These are phyloP conservation scores for Melanogaster broomeanus DNA, from an alignment of 768 basidiomycete genomes.

Conservation along the genomic window DNA sequence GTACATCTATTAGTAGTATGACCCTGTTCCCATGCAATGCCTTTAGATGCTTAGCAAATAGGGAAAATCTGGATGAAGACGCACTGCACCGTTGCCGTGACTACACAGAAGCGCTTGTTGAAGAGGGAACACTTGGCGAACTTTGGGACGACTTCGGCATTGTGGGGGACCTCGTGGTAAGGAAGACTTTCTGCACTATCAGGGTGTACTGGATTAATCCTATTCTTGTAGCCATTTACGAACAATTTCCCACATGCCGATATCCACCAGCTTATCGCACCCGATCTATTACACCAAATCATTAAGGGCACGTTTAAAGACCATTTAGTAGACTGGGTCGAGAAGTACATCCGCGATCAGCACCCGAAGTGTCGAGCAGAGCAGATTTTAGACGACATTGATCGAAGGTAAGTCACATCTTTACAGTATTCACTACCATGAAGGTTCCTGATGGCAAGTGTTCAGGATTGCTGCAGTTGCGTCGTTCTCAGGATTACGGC, in stretches of 20 bases:
- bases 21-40: neutral
- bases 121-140: neutral
- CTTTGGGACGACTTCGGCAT: slow-evolving; percentile 29
- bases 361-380: slow-evolving; percentile 2
- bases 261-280: slow-evolving; percentile 25
- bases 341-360: neutral
- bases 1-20: too few species aligned
- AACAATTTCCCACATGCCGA: slow-evolving; percentile 30
- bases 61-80: neutral
- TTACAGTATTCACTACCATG: neutral
- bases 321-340: slow-evolving; percentile 6
- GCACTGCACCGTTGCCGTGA: neutral
- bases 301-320: slow-evolving; percentile 6
- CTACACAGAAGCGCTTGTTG: neutral
- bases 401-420: slow-evolving; percentile 19
- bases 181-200: neutral
- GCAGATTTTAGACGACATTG: slow-evolving; percentile 32
- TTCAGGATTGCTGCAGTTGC: slow-evolving; percentile 30
- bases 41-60: neutral
- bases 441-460: too few species aligned
- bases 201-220: too few species aligned
- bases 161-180: slow-evolving; percentile 22
- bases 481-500: slow-evolving; percentile 25
- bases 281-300: neutral
- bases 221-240: slow-evolving; percentile 38